These are phyloP conservation scores for Lachnellula occidentalis DNA, from an alignment of 2,329 filamentous ascomycete species.

Conservation along the genomic window DNA sequence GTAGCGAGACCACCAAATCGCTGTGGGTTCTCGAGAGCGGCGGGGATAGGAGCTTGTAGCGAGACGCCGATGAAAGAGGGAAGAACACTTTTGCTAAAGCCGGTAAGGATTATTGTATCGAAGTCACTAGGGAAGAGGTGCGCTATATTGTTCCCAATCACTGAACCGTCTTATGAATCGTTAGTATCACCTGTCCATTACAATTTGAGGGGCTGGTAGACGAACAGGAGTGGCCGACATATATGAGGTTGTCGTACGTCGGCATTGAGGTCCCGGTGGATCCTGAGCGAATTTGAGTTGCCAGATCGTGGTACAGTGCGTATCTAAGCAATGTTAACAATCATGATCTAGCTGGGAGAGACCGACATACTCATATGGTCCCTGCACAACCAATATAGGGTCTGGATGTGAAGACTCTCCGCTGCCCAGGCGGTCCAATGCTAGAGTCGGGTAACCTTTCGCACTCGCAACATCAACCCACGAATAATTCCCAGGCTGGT, in stretches of 20 bases:
- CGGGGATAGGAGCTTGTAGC: background rate
- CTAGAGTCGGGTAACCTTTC: constrained; percentile 5
- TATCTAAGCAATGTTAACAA: background rate
- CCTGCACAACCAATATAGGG: constrained; percentile 2
- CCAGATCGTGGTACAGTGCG: background rate
- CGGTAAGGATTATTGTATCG: background rate
- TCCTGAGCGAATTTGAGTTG: background rate
- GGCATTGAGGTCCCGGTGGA: background rate
- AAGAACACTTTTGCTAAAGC: background rate
- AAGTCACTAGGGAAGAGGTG: background rate
- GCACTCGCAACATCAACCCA: background rate
- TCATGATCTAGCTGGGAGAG: background rate
- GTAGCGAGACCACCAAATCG: background rate
- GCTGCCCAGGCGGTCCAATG: constrained; percentile 4
- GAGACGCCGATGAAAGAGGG: background rate
- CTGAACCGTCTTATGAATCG: background rate
- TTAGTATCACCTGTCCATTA: too few relatives aligned
- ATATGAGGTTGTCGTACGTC: background rate
- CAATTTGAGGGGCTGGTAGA: background rate
- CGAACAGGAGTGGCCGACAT: background rate
- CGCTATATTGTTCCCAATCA: background rate
- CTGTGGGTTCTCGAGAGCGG: background rate
- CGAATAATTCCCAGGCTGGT: background rate
- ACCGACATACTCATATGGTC: background rate
- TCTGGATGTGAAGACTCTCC: constrained; percentile 1